A percentile compares a stretch with the other conserved stretches of the same genome.
Evolutionary conservation across 305 asterid species (phyloP).

Genomic region (Plantago coronopus): DNA sequence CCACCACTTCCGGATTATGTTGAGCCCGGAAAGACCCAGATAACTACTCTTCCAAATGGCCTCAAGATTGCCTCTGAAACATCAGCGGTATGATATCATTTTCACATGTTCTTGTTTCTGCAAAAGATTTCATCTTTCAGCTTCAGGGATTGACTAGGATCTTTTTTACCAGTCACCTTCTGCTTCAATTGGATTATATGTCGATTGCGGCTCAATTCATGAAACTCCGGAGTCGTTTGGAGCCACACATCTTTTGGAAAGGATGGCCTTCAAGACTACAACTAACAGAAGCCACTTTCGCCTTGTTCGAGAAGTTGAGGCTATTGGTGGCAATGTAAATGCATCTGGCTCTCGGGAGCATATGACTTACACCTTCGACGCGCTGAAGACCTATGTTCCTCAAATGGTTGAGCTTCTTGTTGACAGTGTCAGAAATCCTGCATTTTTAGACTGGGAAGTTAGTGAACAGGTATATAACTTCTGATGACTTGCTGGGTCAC

Average conservation of each 20-base stretch:
- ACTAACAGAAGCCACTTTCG: constrained; percentile 80
- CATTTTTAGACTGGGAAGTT: constrained; percentile 95
- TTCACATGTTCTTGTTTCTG: not conserved
- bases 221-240: constrained; percentile 78
- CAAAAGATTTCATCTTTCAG: constrained; percentile 3
- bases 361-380: constrained; percentile 77
- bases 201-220: constrained; percentile 81
- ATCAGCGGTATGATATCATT: constrained; percentile 54
- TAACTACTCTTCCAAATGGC: constrained; percentile 79
- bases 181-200: constrained; percentile 81
- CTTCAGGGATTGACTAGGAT: constrained; percentile 17
- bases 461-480: constrained; percentile 65
- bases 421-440: constrained; percentile 87
- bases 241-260: constrained; percentile 83
- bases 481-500: constrained; percentile 8
- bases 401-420: constrained; percentile 91
- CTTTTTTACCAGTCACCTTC: constrained; percentile 60
- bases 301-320: constrained; percentile 85
- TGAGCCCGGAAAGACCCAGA: constrained; percentile 68
- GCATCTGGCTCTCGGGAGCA: constrained; percentile 89
- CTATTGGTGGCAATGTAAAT: constrained; percentile 82
- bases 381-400: constrained; percentile 72
- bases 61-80: constrained; percentile 75
- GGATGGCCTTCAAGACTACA: constrained; percentile 93
- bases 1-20: constrained; percentile 76